A percentile compares a stretch with the other conserved stretches of the same genome.
These are phyloP conservation scores for Podosphaera aphanis DNA, from an alignment of 2,329 filamentous ascomycete genomes.

Conservation along the genomic window DNA sequence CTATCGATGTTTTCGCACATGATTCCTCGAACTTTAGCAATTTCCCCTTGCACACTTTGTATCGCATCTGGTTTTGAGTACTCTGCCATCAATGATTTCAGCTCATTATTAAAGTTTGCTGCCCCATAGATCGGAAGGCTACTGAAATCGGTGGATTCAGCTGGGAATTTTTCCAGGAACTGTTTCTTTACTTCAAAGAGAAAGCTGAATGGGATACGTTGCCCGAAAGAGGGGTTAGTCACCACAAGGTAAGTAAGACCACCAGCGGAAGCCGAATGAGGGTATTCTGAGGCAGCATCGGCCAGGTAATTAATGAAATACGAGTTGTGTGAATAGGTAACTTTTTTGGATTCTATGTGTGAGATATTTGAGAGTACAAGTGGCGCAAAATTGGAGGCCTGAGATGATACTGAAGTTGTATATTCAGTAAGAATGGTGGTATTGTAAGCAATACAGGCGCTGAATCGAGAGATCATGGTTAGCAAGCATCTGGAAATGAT, in stretches of 20 bases:
- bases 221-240: slow-evolving; percentile 55
- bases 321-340: slow-evolving; percentile 79
- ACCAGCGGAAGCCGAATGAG: slow-evolving; percentile 36
- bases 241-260: slow-evolving; percentile 84
- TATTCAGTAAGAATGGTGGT: slow-evolving; percentile 85
- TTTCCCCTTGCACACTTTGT: slow-evolving; percentile 62
- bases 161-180: slow-evolving; percentile 51
- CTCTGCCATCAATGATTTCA: slow-evolving; percentile 58
- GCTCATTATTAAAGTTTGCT: slow-evolving; percentile 59
- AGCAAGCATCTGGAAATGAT: background rate
- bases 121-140: slow-evolving; percentile 74
- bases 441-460: slow-evolving; percentile 83
- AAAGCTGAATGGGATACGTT: slow-evolving; percentile 80
- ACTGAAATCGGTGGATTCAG: slow-evolving; percentile 44
- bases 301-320: slow-evolving; percentile 93
- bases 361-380: slow-evolving; percentile 88
- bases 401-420: slow-evolving; percentile 61
- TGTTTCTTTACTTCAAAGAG: slow-evolving; percentile 74
- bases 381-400: slow-evolving; percentile 69
- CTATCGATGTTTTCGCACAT: slow-evolving; percentile 93
- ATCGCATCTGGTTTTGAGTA: slow-evolving; percentile 73
- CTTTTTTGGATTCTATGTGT: slow-evolving; percentile 58
- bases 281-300: slow-evolving; percentile 49
- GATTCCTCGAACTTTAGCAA: slow-evolving; percentile 75
- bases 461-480: slow-evolving; percentile 17